Conservation (phyloP, 352 stramenopile species). For the Globisporangium spiculum region DNA sequence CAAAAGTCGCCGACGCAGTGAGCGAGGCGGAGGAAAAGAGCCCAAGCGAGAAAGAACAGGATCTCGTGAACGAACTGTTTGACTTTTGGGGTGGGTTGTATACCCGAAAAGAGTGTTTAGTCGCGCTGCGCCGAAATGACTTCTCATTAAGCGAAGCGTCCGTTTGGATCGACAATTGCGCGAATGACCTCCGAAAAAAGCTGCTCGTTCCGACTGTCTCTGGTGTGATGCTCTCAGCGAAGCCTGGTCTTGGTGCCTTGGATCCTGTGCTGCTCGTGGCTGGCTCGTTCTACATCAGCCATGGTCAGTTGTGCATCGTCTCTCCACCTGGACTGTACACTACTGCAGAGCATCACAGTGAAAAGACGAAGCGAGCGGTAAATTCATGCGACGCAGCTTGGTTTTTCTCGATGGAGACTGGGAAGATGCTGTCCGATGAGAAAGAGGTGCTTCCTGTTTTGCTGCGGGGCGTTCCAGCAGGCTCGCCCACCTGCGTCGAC, state of each 20-base stretch:
- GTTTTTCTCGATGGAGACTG: slow-evolving; percentile 64
- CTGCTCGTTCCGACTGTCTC: slow-evolving; percentile 41
- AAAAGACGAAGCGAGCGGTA: slow-evolving; percentile 37
- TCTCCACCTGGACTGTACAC: slow-evolving; percentile 59
- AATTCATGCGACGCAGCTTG: slow-evolving; percentile 58
- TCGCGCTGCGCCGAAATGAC: slow-evolving; percentile 50
- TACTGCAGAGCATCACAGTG: slow-evolving; percentile 32
- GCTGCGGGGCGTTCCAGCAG: slow-evolving; percentile 57
- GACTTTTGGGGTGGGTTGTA: slow-evolving; percentile 68
- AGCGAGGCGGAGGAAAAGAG: background rate
- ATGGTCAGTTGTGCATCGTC: slow-evolving; percentile 57
- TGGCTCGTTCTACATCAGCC: slow-evolving; percentile 66
- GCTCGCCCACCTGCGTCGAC: slow-evolving; percentile 66
- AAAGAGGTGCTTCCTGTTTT: slow-evolving; percentile 31
- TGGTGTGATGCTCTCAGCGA: slow-evolving; percentile 29
- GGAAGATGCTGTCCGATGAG: slow-evolving; percentile 25
- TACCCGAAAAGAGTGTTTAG: slow-evolving; percentile 48
- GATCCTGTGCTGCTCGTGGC: slow-evolving; percentile 76
- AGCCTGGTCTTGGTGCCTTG: slow-evolving; percentile 33
- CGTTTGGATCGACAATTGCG: slow-evolving; percentile 44
- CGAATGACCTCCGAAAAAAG: slow-evolving; percentile 37
- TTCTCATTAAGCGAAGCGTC: slow-evolving; percentile 40
- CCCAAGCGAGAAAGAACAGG: slow-evolving; percentile 19
- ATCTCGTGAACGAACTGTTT: slow-evolving; percentile 39
- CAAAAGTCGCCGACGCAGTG: slow-evolving; percentile 16